phyloP scores from a whole-genome alignment of 495 filamentous ascomycete genomes.

The Aspergillus bridgeri region DNA sequence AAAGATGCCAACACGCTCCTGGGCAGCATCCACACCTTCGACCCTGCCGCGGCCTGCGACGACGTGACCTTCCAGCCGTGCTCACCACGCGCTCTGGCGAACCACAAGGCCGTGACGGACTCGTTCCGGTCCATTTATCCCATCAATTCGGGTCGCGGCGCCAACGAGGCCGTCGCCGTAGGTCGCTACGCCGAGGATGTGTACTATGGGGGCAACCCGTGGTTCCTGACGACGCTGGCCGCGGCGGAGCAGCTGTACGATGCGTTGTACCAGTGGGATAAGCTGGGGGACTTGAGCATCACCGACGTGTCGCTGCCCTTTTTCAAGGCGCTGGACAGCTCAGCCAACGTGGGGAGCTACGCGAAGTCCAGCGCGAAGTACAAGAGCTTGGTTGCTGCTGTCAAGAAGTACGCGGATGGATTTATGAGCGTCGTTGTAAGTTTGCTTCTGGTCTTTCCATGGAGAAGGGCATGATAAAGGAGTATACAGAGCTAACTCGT shows the following conservation, averaged over 20 bases:
- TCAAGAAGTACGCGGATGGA: conserved; percentile 62
- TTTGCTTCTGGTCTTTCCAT: neutral
- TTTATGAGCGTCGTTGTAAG: conserved; percentile 52
- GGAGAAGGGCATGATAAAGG: too few relatives aligned
- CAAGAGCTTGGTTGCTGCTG: conserved; percentile 48
- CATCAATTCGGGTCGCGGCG: conserved; percentile 51
- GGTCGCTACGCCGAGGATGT: conserved; percentile 68
- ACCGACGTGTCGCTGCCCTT: conserved; percentile 55
- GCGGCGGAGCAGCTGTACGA: conserved; percentile 66
- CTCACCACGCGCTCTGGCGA: conserved; percentile 58
- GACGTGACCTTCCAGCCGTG: conserved; percentile 58
- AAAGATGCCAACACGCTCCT: conserved; percentile 63
- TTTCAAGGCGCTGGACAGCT: conserved; percentile 51
- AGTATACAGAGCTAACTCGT: too few relatives aligned
- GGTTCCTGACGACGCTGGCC: conserved; percentile 62
- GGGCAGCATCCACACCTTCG: conserved; percentile 61
- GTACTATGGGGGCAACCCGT: conserved; percentile 67
- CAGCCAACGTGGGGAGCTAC: conserved; percentile 39
- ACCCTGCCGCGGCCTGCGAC: conserved; percentile 51
- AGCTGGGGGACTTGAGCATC: conserved; percentile 48
- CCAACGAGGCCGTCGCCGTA: conserved; percentile 52
- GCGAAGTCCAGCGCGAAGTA: conserved; percentile 47
- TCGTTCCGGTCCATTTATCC: conserved; percentile 57
- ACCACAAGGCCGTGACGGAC: conserved; percentile 61
- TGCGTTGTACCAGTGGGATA: conserved; percentile 58